phyloP scores from a whole-genome alignment of 1,139 yeast species.

The Pichia sp. region DNA sequence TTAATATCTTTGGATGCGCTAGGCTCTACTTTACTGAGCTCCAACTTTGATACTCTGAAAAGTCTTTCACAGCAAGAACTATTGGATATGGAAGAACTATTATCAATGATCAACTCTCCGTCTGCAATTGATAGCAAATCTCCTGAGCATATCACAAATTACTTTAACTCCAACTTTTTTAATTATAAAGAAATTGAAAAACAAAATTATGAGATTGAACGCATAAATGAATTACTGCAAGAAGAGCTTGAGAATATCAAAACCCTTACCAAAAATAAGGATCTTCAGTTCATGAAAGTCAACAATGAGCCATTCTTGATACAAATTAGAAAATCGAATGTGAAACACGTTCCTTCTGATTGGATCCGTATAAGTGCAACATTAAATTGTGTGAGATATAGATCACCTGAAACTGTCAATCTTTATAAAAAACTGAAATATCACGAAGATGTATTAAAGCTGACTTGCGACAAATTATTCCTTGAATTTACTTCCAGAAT shows the following conservation, averaged over 20 bases:
- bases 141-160: conserved; percentile 46
- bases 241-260: conserved; percentile 48
- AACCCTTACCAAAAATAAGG: conserved; percentile 50
- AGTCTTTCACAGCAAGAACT: conserved; percentile 14
- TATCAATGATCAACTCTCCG: conserved; percentile 54
- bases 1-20: conserved; percentile 16
- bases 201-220: conserved; percentile 41
- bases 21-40: conserved; percentile 18
- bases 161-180: conserved; percentile 45
- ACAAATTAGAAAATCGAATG: conserved; percentile 63
- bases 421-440: conserved; percentile 56
- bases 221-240: conserved; percentile 40
- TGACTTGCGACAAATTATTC: conserved; percentile 56
- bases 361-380: conserved; percentile 81
- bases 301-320: conserved; percentile 65
- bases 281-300: conserved; percentile 51
- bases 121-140: conserved; percentile 49
- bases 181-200: conserved; percentile 38
- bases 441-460: conserved; percentile 55
- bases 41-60: conserved; percentile 14
- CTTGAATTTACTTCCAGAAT: conserved; percentile 46
- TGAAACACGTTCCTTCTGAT: conserved; percentile 55
- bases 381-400: conserved; percentile 62
- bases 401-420: conserved; percentile 54
- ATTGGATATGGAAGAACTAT: conserved; percentile 32